Evolutionary conservation across 2,329 filamentous ascomycete genomes (phyloP), one percentile per base, ranked within the genome.

Genomic region (Lachnellula subtilissima): DNA sequence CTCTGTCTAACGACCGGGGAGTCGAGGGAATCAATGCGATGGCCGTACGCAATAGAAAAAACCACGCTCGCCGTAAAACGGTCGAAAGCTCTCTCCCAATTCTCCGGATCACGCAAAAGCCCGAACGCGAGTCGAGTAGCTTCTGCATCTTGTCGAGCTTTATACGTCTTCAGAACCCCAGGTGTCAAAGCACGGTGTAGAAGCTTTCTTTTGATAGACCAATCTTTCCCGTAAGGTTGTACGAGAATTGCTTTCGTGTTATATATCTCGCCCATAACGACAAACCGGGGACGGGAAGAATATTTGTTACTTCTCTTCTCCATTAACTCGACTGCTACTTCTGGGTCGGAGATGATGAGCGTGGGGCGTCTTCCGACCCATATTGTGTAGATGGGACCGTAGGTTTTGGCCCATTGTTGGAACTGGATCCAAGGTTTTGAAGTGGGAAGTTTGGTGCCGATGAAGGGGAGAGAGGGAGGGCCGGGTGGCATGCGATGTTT

Each of bases 21-120:
- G 22, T 77, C 70, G 19, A 76, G 61, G 1, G 76, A 75, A 56
- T 79, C 75, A 52, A 79, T 75, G 6, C 77, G 74, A 54, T 78
- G 76, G 0, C 78, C 78, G 60, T 80, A 81, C 4, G 76, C 72
- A 4, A 80, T 75, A 5, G 73, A 76, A 58, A 80, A 78, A 5
- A 79, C 76, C 35, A 80, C 71, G 58, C 74, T 76, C 1, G 74
- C 73, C 0, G 77, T 77, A 59, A 77, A 81, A 0, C 75, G 70
- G 61, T 79, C 74, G 23, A 79, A 70, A 17, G 74, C 69, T 49
- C 74, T 72, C 58, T 77, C 76, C 69, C 77, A 80, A 23, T 71
- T 71, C 1, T 60, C 54, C 0, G 75, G 71, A 5, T 67, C 68
- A 3, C 66, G 54, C 12, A 80, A 65, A 5, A 81, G 65, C 6